Percentiles rank a stretch among this genome's conserved stretches.
These are phyloP conservation scores for Ajuga chamaepitys DNA, from an alignment of 257 asterid genomes.

Conservation along the genomic window DNA sequence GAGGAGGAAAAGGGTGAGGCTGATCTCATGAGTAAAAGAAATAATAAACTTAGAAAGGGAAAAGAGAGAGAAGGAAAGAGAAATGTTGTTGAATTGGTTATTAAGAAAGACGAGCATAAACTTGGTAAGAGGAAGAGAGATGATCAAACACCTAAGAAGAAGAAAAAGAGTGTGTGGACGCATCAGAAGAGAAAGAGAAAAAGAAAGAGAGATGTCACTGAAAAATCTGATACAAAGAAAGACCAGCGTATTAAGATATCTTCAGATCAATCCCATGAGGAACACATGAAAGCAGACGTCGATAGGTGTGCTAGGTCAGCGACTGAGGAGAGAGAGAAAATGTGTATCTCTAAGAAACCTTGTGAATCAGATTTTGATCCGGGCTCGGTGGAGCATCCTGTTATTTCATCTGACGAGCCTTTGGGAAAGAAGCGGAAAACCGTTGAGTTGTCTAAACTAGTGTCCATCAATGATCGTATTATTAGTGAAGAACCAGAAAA, in stretches of 20 bases:
- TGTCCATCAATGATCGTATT: background rate
- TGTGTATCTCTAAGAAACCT: constrained; percentile 2
- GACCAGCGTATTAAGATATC: background rate
- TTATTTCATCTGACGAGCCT: background rate
- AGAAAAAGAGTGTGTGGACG: background rate
- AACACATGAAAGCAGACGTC: background rate
- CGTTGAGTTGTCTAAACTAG: background rate
- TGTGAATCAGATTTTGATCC: constrained; percentile 9
- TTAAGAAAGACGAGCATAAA: background rate
- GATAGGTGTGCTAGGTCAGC: background rate
- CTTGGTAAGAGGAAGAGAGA: background rate
- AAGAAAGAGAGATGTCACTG: background rate
- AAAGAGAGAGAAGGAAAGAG: no score
- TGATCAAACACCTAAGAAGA: background rate
- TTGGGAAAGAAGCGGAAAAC: background rate
- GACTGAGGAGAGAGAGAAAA: constrained; percentile 11
- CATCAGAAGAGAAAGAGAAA: background rate
- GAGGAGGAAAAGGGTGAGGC: constrained; percentile 1
- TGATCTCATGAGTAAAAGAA: background rate
- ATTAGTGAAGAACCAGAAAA: background rate
- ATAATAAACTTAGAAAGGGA: background rate
- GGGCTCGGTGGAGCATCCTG: background rate
- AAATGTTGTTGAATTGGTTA: background rate
- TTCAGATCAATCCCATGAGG: background rate
- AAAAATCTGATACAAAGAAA: background rate